These are phyloP conservation scores for Leishmania martiniquensis DNA, from an alignment of 208 protist species.

Conservation along the genomic window DNA sequence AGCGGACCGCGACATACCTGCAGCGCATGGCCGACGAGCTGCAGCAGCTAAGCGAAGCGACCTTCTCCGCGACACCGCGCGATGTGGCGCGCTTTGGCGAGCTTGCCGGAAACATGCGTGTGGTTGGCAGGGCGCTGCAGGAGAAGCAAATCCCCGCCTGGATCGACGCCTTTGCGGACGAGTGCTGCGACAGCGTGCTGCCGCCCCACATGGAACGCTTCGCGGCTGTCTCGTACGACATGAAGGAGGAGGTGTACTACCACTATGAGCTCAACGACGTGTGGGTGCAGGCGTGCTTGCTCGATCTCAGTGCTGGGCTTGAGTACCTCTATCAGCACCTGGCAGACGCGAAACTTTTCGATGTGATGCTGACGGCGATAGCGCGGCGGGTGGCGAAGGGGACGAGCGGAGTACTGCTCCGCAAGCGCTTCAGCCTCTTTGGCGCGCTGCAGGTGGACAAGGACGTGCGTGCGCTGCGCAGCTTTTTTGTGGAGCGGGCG, in stretches of 20 bases:
- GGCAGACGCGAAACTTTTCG: slow-evolving; percentile 41
- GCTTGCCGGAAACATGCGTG: slow-evolving; percentile 63
- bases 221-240: slow-evolving; percentile 53
- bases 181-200: slow-evolving; percentile 39
- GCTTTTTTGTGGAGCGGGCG: slow-evolving; percentile 58
- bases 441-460: slow-evolving; percentile 85
- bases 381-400: slow-evolving; percentile 31
- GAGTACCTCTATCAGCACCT: slow-evolving; percentile 45
- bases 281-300: slow-evolving; percentile 75
- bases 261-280: slow-evolving; percentile 84
- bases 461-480: slow-evolving; percentile 71
- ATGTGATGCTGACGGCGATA: slow-evolving; percentile 53
- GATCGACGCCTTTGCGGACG: slow-evolving; percentile 27
- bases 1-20: slow-evolving; percentile 55
- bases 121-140: slow-evolving; percentile 20
- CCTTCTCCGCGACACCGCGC: slow-evolving; percentile 18
- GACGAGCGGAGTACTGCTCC: slow-evolving; percentile 42
- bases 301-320: slow-evolving; percentile 38
- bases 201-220: slow-evolving; percentile 66
- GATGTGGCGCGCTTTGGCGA: slow-evolving; percentile 72
- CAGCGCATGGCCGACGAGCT: slow-evolving; percentile 64
- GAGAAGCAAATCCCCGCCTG: slow-evolving; percentile 20
- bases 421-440: slow-evolving; percentile 64
- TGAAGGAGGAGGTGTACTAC: slow-evolving; percentile 78
- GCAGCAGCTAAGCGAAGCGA: slow-evolving; percentile 34